Evolutionary conservation across 2,329 filamentous ascomycete species (phyloP).

Genomic region (Elsinoe fawcettii): DNA sequence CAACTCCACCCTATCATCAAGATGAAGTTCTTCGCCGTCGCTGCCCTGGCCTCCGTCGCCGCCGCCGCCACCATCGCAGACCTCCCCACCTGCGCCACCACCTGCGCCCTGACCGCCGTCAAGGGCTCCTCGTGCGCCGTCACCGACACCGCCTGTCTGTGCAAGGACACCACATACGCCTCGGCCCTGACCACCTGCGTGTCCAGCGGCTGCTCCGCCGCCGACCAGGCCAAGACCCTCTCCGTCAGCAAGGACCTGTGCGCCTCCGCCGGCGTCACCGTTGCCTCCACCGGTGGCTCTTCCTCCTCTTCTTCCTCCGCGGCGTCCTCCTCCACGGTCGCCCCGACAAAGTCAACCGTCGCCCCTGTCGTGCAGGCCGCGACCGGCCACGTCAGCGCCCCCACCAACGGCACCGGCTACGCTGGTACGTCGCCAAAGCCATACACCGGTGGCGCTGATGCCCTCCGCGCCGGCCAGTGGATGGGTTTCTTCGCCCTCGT

Average conservation of each 20-base stretch:
- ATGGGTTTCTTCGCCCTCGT: slow-evolving; percentile 14
- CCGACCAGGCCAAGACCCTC: slow-evolving; percentile 12
- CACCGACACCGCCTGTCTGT: slow-evolving; percentile 12
- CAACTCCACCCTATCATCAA: not conserved
- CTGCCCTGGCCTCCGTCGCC: slow-evolving; percentile 8
- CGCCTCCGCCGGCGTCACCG: slow-evolving; percentile 4
- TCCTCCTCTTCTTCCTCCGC: not conserved
- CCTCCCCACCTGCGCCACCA: slow-evolving; percentile 13
- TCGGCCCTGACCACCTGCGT: slow-evolving; percentile 6
- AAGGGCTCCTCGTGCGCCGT: slow-evolving; percentile 13
- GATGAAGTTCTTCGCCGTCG: slow-evolving; percentile 14
- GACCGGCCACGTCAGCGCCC: not conserved
- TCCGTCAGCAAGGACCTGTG: slow-evolving; percentile 7
- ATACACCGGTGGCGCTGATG: slow-evolving; percentile 12
- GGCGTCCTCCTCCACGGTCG: not conserved
- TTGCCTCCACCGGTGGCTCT: not conserved
- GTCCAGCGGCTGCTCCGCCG: slow-evolving; percentile 1
- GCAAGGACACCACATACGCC: slow-evolving; percentile 8
- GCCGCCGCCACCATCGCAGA: slow-evolving; percentile 10
- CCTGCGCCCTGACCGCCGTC: slow-evolving; percentile 11
- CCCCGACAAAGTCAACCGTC: not conserved
- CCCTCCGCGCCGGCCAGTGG: slow-evolving; percentile 11
- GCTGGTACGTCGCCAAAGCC: slow-evolving; percentile 9
- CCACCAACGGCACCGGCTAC: slow-evolving; percentile 10
- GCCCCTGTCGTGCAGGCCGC: not conserved